Percentiles rank a stretch among this genome's conserved stretches.
Evolutionary conservation across 345 rosid genomes (phyloP).

Genomic region (Pistacia vera): DNA sequence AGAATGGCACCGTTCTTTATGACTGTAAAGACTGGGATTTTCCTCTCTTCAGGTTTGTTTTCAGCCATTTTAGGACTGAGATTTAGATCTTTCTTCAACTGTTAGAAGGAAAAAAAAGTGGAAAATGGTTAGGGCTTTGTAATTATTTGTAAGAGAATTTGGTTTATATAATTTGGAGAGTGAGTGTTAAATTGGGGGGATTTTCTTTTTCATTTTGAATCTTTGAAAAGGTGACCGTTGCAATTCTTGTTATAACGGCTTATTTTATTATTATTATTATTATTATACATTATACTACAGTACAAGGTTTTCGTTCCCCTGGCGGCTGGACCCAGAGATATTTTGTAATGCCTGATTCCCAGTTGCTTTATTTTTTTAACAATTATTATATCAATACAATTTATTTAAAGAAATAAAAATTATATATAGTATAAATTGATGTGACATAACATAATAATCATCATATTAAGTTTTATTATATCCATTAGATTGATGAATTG

Average conservation of each 20-base stretch:
- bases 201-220: constrained; percentile 38
- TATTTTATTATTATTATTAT: background rate
- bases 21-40: constrained; percentile 81
- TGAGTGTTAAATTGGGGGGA: background rate
- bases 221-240: constrained; percentile 47
- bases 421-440: too few relatives aligned
- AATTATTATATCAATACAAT: too few relatives aligned
- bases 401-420: too few relatives aligned
- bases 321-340: too few relatives aligned
- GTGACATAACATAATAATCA: too few relatives aligned
- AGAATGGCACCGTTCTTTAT: constrained; percentile 76
- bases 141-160: background rate
- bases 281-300: accelerated
- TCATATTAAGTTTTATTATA: too few relatives aligned
- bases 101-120: background rate
- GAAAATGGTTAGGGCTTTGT: background rate
- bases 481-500: too few relatives aligned
- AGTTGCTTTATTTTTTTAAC: too few relatives aligned
- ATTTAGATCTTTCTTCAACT: background rate
- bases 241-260: constrained; percentile 29
- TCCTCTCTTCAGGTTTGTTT: constrained; percentile 34
- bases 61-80: constrained; percentile 31
- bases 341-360: too few relatives aligned
- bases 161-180: background rate
- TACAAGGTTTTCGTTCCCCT: too few relatives aligned